Percentiles rank a stretch among this genome's conserved stretches.
phyloP scores from a whole-genome alignment of 2,329 filamentous ascomycete genomes.

The Fusarium falciforme region DNA sequence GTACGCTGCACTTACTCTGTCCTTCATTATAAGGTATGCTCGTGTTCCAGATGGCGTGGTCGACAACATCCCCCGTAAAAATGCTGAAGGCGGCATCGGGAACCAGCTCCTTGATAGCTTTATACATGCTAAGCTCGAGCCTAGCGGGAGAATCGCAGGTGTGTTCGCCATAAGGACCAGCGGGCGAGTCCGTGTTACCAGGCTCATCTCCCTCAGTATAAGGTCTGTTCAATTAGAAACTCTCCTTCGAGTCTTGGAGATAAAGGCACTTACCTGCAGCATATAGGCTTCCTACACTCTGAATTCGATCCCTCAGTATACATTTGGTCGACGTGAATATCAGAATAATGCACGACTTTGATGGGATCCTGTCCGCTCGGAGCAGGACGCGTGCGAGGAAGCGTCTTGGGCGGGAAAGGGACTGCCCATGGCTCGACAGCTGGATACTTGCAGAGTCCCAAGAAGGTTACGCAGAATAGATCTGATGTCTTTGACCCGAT shows the following conservation, averaged over 20 bases:
- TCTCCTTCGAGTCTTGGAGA: no score
- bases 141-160: slow-evolving; percentile 63
- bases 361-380: slow-evolving; percentile 60
- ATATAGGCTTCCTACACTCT: slow-evolving; percentile 69
- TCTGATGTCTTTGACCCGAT: slow-evolving; percentile 62
- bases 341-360: slow-evolving; percentile 69
- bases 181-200: slow-evolving; percentile 60
- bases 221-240: slow-evolving; percentile 44
- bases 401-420: slow-evolving; percentile 56
- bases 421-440: slow-evolving; percentile 56
- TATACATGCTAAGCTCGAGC: slow-evolving; percentile 67
- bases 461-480: slow-evolving; percentile 63
- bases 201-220: slow-evolving; percentile 61
- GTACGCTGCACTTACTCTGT: slow-evolving; percentile 40
- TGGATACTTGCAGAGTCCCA: slow-evolving; percentile 66
- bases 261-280: slow-evolving; percentile 58
- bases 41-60: slow-evolving; percentile 63
- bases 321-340: slow-evolving; percentile 68
- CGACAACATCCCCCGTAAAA: slow-evolving; percentile 70
- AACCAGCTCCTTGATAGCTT: slow-evolving; percentile 58
- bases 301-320: slow-evolving; percentile 65
- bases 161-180: slow-evolving; percentile 63
- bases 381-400: slow-evolving; percentile 49
- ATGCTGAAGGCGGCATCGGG: slow-evolving; percentile 64
- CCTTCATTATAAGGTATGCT: slow-evolving; percentile 47